Percentiles rank a stretch among this genome's conserved stretches.
These are phyloP conservation scores for Sporothrix brunneoviolacea DNA, from an alignment of 2,329 filamentous ascomycete species.

Conservation along the genomic window DNA sequence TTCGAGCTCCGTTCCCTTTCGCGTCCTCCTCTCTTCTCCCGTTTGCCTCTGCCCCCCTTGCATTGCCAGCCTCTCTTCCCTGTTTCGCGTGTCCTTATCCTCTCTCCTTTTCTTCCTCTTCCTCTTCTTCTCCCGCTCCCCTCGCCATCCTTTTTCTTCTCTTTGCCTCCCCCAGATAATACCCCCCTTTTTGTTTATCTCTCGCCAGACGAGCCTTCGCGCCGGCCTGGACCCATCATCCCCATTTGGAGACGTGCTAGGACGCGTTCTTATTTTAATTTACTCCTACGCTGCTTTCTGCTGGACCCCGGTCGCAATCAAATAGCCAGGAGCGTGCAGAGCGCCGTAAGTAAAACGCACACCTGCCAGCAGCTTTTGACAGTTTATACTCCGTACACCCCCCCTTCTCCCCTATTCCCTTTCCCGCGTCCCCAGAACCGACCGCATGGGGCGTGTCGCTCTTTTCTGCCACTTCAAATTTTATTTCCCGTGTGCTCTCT, in stretches of 20 bases:
- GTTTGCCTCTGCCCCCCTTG: not conserved
- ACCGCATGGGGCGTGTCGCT: too few species aligned
- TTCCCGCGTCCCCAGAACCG: too few species aligned
- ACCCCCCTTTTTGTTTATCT: slow-evolving; percentile 10
- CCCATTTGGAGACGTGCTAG: slow-evolving; percentile 14
- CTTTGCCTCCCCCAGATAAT: not conserved
- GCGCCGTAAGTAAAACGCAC: slow-evolving; percentile 23
- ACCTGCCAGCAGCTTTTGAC: not conserved
- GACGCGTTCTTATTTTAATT: slow-evolving; percentile 32
- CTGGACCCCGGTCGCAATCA: slow-evolving; percentile 25
- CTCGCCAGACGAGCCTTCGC: slow-evolving; percentile 11
- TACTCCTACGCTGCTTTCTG: slow-evolving; percentile 21
- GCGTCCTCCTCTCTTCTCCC: not conserved
- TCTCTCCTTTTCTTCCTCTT: not conserved
- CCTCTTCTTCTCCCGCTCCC: not conserved
- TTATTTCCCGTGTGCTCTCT: not conserved
- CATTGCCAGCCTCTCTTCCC: not conserved
- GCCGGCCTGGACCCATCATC: slow-evolving; percentile 3
- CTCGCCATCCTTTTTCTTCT: not conserved
- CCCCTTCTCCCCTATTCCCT: not conserved
- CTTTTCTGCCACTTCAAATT: slow-evolving; percentile 6
- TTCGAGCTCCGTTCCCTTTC: not conserved
- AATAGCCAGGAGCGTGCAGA: slow-evolving; percentile 13
- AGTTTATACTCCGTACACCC: too few species aligned
- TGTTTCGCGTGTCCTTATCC: not conserved